phyloP scores from a whole-genome alignment of 2,329 filamentous ascomycete species.

The Annulohypoxylon truncatum region DNA sequence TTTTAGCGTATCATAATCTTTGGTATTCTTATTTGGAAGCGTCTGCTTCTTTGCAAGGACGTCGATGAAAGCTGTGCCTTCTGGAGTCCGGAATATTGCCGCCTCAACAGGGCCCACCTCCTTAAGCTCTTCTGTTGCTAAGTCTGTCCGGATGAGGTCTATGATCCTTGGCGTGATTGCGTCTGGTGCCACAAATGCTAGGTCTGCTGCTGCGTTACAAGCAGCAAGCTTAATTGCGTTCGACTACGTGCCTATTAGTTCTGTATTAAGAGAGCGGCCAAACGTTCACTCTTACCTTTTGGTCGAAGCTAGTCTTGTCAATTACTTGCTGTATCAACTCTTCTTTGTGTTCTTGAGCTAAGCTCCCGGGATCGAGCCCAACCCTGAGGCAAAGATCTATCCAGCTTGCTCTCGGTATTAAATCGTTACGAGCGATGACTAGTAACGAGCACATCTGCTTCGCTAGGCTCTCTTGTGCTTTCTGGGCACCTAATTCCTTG shows the following conservation, averaged over 20 bases:
- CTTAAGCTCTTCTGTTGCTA: slow-evolving; percentile 76
- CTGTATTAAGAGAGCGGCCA: not conserved
- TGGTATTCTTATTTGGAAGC: slow-evolving; percentile 86
- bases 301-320: slow-evolving; percentile 61
- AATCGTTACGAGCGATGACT: slow-evolving; percentile 79
- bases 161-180: slow-evolving; percentile 81
- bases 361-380: slow-evolving; percentile 82
- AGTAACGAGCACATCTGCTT: slow-evolving; percentile 80
- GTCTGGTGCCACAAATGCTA: slow-evolving; percentile 93
- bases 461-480: slow-evolving; percentile 66
- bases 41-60: slow-evolving; percentile 85
- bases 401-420: slow-evolving; percentile 85
- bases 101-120: slow-evolving; percentile 87
- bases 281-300: slow-evolving; percentile 47
- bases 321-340: slow-evolving; percentile 76
- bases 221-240: slow-evolving; percentile 73
- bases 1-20: slow-evolving; percentile 95
- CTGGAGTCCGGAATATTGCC: slow-evolving; percentile 90
- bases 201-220: slow-evolving; percentile 85
- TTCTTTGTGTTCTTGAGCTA: slow-evolving; percentile 74
- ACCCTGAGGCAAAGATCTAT: slow-evolving; percentile 87
- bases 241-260: slow-evolving; percentile 47
- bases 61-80: slow-evolving; percentile 89
- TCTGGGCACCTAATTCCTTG: slow-evolving; percentile 54
- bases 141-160: slow-evolving; percentile 76